phyloP scores from a whole-genome alignment of 164 flowering plant genomes.

The Aristolochia fimbriata region DNA sequence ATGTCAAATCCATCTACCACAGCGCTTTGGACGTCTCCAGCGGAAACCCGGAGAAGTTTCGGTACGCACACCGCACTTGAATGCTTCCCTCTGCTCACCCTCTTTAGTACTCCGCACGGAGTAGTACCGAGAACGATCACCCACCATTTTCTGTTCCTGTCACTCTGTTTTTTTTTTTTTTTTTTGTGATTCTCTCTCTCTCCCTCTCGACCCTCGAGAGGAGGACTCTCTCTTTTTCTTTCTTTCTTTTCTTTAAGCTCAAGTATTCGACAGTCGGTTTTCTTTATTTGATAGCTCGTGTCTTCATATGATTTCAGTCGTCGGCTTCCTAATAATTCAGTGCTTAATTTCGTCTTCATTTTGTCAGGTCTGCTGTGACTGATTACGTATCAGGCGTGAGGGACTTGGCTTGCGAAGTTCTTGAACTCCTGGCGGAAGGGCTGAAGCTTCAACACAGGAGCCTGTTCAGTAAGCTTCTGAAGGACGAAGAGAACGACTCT shows the following conservation, averaged over 20 bases:
- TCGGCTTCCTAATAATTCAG: background rate
- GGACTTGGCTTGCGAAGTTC: constrained; percentile 35
- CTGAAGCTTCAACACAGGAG: constrained; percentile 36
- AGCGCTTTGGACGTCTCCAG: constrained; percentile 21
- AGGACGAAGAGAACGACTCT: constrained; percentile 65
- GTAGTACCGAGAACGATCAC: no score
- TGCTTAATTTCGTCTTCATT: background rate
- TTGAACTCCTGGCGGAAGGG: constrained; percentile 65
- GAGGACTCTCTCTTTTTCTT: no score
- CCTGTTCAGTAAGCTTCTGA: constrained; percentile 42
- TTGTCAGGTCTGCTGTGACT: constrained; percentile 31
- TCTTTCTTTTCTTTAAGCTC: no score
- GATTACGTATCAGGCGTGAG: constrained; percentile 43
- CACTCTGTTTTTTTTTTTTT: background rate
- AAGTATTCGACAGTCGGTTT: no score
- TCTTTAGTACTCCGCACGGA: background rate
- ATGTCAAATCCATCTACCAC: constrained; percentile 26
- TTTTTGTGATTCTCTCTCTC: no score
- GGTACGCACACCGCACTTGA: constrained; percentile 24
- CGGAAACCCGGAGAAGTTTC: constrained; percentile 33
- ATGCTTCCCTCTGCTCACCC: background rate
- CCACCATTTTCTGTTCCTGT: no score
- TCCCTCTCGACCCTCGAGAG: no score
- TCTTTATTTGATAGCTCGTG: no score
- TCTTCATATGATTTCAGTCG: no score